phyloP scores from a whole-genome alignment of 2,329 filamentous ascomycete genomes.

The Ustulina deusta region DNA sequence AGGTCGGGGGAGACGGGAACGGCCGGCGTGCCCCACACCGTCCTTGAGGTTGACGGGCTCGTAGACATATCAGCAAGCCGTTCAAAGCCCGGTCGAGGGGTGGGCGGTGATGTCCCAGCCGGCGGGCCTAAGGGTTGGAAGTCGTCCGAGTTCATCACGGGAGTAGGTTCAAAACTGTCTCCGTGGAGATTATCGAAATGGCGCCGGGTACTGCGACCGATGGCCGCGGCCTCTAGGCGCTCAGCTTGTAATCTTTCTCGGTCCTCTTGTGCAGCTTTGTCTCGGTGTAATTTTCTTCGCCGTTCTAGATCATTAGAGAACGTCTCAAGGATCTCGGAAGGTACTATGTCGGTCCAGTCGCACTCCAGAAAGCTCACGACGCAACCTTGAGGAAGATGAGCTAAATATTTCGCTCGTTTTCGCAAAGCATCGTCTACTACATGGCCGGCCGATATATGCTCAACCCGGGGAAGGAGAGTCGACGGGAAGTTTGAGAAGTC shows the following conservation, averaged over 20 bases:
- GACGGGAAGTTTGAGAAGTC: conserved; percentile 85
- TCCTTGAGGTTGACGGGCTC: conserved; percentile 79
- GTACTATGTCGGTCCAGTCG: conserved; percentile 92
- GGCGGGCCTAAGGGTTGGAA: conserved; percentile 72
- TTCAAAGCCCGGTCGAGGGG: conserved; percentile 71
- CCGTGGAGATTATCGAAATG: conserved; percentile 55
- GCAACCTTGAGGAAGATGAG: conserved; percentile 89
- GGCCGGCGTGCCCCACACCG: conserved; percentile 91
- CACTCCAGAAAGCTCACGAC: conserved; percentile 92
- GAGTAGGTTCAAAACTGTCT: conserved; percentile 55
- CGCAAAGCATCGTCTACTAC: conserved; percentile 87
- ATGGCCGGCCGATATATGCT: conserved; percentile 89
- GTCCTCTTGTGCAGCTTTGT: conserved; percentile 88
- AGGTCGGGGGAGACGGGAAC: conserved; percentile 71
- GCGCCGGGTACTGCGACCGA: conserved; percentile 65
- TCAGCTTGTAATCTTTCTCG: conserved; percentile 86
- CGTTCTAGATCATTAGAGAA: conserved; percentile 83
- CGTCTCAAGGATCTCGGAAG: conserved; percentile 76
- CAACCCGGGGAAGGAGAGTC: conserved; percentile 85
- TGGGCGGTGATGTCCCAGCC: conserved; percentile 65
- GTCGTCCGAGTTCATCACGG: conserved; percentile 67
- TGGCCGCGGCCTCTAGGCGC: conserved; percentile 77
- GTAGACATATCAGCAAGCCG: conserved; percentile 82
- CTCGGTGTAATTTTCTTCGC: conserved; percentile 79
- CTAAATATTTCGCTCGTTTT: conserved; percentile 86